phyloP scores from a whole-genome alignment of 2,329 filamentous ascomycete genomes.

The Neonectria coccinea region DNA sequence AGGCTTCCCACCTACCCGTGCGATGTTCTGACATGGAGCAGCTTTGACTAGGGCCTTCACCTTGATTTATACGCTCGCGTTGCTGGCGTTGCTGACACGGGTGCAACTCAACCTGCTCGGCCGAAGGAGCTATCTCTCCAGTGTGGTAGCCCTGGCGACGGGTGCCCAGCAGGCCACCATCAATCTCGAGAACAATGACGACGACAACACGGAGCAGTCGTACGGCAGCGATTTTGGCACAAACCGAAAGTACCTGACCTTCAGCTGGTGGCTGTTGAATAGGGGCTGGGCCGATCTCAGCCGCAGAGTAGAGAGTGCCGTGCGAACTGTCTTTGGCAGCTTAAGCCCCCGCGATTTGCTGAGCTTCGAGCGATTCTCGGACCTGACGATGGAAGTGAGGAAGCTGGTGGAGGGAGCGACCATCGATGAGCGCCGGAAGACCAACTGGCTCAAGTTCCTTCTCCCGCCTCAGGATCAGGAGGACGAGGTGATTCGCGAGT shows the following conservation, averaged over 20 bases:
- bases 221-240: constrained; percentile 96
- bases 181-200: constrained; percentile 91
- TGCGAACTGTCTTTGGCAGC: constrained; percentile 88
- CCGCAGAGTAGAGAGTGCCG: constrained; percentile 84
- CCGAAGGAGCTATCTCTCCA: constrained; percentile 93
- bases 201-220: constrained; percentile 82
- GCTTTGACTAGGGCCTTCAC: constrained; percentile 93
- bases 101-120: constrained; percentile 98
- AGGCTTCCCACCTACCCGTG: not conserved
- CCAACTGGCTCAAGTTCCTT: constrained; percentile 84
- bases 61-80: constrained; percentile 87
- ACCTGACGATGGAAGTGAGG: constrained; percentile 85
- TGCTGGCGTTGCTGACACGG: constrained; percentile 91
- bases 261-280: constrained; percentile 98
- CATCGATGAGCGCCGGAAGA: constrained; percentile 53
- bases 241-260: constrained; percentile 93
- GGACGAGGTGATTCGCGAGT: constrained; percentile 85
- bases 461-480: constrained; percentile 85
- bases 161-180: constrained; percentile 81
- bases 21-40: constrained; percentile 52
- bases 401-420: constrained; percentile 81
- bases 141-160: constrained; percentile 89
- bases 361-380: constrained; percentile 81
- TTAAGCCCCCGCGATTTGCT: constrained; percentile 91
- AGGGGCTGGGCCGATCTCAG: constrained; percentile 87